Base-by-base conservation (phyloP, 176 grass and related monocot genomes). In the Carex myosuroides region DNA sequence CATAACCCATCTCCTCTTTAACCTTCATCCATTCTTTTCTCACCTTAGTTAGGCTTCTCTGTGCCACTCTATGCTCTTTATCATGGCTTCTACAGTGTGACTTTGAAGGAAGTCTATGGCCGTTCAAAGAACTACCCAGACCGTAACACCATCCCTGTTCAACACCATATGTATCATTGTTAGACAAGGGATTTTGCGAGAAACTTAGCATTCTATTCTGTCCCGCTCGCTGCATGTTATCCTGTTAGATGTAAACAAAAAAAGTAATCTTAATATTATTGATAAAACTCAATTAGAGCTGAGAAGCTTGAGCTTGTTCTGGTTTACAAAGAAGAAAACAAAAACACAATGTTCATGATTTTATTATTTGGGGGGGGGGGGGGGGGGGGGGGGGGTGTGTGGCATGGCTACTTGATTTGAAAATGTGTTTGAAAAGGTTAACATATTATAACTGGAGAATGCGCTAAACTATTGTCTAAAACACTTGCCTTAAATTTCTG, bases 1-100 rank as follows among this genome's bases (percentile, higher is more conserved):
- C 92, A 48, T 94, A 89, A 10, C 89, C 87, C 87, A 94, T 91
- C 87, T 94, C 92, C 79, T 94, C 87, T 80, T 94, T 94, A 50
- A 94, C 87, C 82, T 94, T 87, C 87, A 77, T 84, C 92, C 92
- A 94, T 56, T 94, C 92, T 74, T 94, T 91, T 33, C 86, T 88
- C 71, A 91, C 92, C 89, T 89, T 91, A 69, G 32, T 88, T 68
- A 94, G 71, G 79, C 86, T 90, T 87, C 39, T 92, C 85, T 89
- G 88, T 46, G 90, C 64, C 46, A 82, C 88, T 50, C 86, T 88
- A 57, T 85, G 84, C 46, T 89, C 88, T 70, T 90, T 94, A 42
- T 41, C 79, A 24, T 85, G 87, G 77, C 67, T 80, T 52, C 70
- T 65, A 74, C 85, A 70, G 16, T 63, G 18, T 26, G 44, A 83